A percentile compares a stretch with the other conserved stretches of the same genome.
These are phyloP conservation scores for Polyporus tsugae DNA, from an alignment of 1,284 basidiomycete species.

Conservation along the genomic window DNA sequence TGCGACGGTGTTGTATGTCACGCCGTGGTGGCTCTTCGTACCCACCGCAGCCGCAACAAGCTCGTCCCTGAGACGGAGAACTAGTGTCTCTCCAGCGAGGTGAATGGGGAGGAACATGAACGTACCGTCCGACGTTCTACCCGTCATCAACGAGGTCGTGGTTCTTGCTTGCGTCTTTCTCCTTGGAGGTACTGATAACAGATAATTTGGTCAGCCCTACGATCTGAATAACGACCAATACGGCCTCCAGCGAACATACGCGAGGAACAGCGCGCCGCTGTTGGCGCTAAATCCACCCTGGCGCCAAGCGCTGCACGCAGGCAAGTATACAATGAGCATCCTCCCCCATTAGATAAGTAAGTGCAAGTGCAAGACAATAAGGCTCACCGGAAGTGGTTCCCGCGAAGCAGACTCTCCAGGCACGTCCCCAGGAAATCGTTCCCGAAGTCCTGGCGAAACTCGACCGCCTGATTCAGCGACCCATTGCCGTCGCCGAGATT, in stretches of 20 bases:
- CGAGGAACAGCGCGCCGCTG: conserved; percentile 71
- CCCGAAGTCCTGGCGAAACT: conserved; percentile 73
- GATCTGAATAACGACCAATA: not conserved
- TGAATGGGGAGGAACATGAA: not conserved
- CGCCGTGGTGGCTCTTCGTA: conserved; percentile 47
- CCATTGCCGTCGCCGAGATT: conserved; percentile 74
- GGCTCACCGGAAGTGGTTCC: conserved; percentile 65
- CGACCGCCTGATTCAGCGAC: conserved; percentile 56
- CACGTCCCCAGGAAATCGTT: conserved; percentile 62
- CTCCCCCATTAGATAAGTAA: not conserved
- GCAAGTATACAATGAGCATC: not conserved
- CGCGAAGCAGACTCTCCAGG: conserved; percentile 64
- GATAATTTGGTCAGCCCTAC: not conserved
- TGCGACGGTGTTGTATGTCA: conserved; percentile 56
- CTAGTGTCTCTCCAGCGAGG: not conserved
- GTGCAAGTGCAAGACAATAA: not conserved
- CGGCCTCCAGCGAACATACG: conserved; percentile 47
- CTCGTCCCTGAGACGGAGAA: conserved; percentile 45
- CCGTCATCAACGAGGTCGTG: conserved; percentile 61
- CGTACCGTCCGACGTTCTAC: conserved; percentile 56
- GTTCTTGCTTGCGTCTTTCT: conserved; percentile 51
- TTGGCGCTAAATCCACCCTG: conserved; percentile 68
- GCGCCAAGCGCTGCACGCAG: conserved; percentile 63
- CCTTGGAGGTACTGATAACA: conserved; percentile 57
- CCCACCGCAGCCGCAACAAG: conserved; percentile 57